A percentile compares a stretch with the other conserved stretches of the same genome.
phyloP scores from a whole-genome alignment of 192 early-diverging fungal species.

The Entophlyctis luteolus region DNA sequence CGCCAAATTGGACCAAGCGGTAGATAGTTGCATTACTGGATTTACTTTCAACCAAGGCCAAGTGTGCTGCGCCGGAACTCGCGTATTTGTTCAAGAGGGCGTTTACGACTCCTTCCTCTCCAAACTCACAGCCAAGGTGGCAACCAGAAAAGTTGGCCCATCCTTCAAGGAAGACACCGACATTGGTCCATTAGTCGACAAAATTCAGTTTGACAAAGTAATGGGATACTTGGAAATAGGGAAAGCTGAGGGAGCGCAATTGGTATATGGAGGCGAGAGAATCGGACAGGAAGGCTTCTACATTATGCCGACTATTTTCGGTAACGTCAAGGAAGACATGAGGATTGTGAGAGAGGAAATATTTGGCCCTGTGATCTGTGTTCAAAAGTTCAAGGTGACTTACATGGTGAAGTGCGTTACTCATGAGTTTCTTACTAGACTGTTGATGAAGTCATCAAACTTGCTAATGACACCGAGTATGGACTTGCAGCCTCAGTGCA shows the following conservation, averaged over 20 bases:
- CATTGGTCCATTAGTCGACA: constrained; percentile 76
- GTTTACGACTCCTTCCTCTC: constrained; percentile 34
- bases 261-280: neutral
- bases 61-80: constrained; percentile 38
- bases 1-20: constrained; percentile 13
- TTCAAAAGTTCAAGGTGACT: too few relatives aligned
- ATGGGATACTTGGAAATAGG: constrained; percentile 54
- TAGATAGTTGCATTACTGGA: neutral
- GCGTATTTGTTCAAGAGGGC: constrained; percentile 28
- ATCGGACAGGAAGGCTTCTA: constrained; percentile 33
- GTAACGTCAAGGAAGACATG: constrained; percentile 63
- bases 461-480: constrained; percentile 71
- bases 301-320: constrained; percentile 61
- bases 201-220: constrained; percentile 60
- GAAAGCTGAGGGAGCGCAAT: neutral
- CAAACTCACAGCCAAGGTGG: constrained; percentile 46
- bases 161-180: constrained; percentile 58
- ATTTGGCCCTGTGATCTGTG: constrained; percentile 84
- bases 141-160: constrained; percentile 59
- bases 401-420: too few relatives aligned
- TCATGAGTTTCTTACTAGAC: constrained; percentile 31
- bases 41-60: constrained; percentile 30
- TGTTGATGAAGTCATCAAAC: constrained; percentile 72
- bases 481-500: constrained; percentile 87
- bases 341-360: constrained; percentile 79